Base-by-base conservation (phyloP, 768 basidiomycete species). In the Steccherinum ochraceum region DNA sequence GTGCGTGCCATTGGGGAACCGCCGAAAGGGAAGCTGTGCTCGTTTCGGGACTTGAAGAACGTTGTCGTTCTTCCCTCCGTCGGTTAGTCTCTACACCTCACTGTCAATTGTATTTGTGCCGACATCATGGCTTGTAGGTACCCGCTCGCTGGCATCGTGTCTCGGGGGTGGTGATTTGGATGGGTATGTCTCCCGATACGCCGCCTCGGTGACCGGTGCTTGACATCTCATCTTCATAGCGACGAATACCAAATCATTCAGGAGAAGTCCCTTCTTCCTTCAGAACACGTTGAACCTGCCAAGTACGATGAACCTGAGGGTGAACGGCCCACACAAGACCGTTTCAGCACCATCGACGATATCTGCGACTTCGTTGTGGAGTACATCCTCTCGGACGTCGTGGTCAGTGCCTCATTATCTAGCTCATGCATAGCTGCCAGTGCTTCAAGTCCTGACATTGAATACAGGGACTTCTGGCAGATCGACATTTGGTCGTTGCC, bases 291-390 rank as follows among this genome's bases (percentile, higher is more conserved):
- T n/a, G 59, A 66, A 0, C 72, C 86, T 16, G 83, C 80, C 10
- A 59, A 66, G 2, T 89, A 90, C 56, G n/a, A n/a, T n/a, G 52
- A 64, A 1, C 43, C 73, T 2, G 67, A 65, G 5, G 56, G 45
- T 0, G 52, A 54, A 12, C 20, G 52, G 13, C 41, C 21, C 11
- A n/a, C n/a, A n/a, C 55, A 64, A 12, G 62, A 45, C 23, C 60
- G 75, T 16, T n/a, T n/a, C 35, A 79, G 80, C 50, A 79, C 73
- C 0, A 76, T 89, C 3, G 70, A 82, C 1, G 86, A 90, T 56
- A 80, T 92, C 12, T 86, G 84, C 53, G 74, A 92, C 50, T 92
- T 93, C 57, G 70, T 93, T 21, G 80, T 89, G 12, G 82, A 92
- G 57, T 93, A 91, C 51, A 89, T 93, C 61, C 76, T 86, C 55